phyloP scores from a whole-genome alignment of 2,329 filamentous ascomycete species.

The Pleomassaria siparia region DNA sequence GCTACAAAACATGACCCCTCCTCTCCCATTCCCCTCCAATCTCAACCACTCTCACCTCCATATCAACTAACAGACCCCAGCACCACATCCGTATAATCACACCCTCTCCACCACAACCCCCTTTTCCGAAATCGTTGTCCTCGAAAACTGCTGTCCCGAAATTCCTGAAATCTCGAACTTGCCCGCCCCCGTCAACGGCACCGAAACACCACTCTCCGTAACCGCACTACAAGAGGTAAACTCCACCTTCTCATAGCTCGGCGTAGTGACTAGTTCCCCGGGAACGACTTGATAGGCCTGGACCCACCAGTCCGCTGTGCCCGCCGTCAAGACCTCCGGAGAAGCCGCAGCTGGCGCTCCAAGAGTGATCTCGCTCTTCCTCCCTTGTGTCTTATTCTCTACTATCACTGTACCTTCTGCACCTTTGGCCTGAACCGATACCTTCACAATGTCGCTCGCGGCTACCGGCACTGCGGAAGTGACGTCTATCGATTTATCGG shows the following conservation, averaged over 20 bases:
- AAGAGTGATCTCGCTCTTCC: constrained; percentile 17
- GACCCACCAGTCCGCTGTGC: constrained; percentile 26
- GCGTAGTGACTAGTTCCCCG: constrained; percentile 23
- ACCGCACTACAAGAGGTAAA: constrained; percentile 23
- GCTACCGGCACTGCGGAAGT: constrained; percentile 20
- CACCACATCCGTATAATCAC: neutral
- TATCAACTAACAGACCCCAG: too few species aligned
- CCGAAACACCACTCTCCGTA: constrained; percentile 17
- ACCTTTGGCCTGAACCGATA: constrained; percentile 16
- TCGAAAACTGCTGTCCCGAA: constrained; percentile 27
- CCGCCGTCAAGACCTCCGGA: constrained; percentile 16
- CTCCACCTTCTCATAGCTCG: constrained; percentile 20
- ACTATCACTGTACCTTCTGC: constrained; percentile 20
- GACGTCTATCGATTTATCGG: constrained; percentile 18
- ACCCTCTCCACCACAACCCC: constrained; percentile 5
- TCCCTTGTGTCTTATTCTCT: constrained; percentile 29
- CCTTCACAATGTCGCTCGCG: constrained; percentile 21
- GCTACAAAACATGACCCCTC: too few species aligned
- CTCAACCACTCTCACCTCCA: too few species aligned
- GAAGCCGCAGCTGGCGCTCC: constrained; percentile 16
- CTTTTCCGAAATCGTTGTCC: constrained; percentile 20
- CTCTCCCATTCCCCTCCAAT: too few species aligned
- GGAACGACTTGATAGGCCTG: constrained; percentile 25
- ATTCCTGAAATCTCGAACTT: constrained; percentile 28
- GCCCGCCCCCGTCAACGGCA: constrained; percentile 21